Conservation (phyloP, 805 yeast genomes). For the Candida saitoana region DNA sequence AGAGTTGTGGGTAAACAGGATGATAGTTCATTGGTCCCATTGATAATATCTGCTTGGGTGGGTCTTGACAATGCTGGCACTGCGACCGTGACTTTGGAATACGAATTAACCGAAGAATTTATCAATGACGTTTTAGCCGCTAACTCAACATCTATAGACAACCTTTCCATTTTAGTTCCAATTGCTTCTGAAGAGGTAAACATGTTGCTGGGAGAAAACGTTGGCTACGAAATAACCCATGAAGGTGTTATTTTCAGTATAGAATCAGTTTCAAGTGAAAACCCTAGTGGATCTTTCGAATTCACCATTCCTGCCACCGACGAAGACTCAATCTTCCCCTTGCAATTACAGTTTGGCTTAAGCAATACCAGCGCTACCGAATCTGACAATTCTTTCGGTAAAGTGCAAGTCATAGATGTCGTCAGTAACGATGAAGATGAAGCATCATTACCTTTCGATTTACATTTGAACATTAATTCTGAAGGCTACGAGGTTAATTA, state of each 20-base stretch:
- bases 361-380: constrained; percentile 42
- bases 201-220: constrained; percentile 41
- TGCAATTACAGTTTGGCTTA: constrained; percentile 61
- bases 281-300: constrained; percentile 71
- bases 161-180: constrained; percentile 61
- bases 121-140: constrained; percentile 17
- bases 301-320: constrained; percentile 67
- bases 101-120: constrained; percentile 57
- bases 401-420: constrained; percentile 60
- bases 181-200: constrained; percentile 53
- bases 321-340: constrained; percentile 88
- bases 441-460: constrained; percentile 64
- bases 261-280: constrained; percentile 47
- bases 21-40: constrained; percentile 55
- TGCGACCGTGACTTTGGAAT: constrained; percentile 81
- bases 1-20: constrained; percentile 65
- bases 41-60: constrained; percentile 83
- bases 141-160: constrained; percentile 43
- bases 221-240: constrained; percentile 54
- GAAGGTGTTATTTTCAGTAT: constrained; percentile 70
- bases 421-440: constrained; percentile 48
- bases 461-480: constrained; percentile 51
- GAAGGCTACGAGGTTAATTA: constrained; percentile 52
- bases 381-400: constrained; percentile 51
- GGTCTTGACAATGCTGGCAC: constrained; percentile 50